These are phyloP conservation scores for Physcomitrium patens DNA, from an alignment of 225 moss, liverwort and hornwort genomes.

Conservation along the genomic window DNA sequence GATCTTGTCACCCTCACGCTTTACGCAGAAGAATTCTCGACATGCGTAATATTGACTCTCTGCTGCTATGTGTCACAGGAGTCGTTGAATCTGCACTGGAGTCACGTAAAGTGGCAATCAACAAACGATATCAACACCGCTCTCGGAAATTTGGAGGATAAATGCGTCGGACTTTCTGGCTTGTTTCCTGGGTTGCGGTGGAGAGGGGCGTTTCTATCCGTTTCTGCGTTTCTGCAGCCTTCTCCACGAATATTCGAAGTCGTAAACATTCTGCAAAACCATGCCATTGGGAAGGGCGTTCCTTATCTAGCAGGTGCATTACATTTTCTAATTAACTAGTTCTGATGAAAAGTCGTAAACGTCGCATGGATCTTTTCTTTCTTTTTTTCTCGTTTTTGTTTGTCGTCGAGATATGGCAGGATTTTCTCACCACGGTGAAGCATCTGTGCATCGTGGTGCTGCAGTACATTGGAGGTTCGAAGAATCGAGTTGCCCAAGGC, in stretches of 20 bases:
- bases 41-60: not conserved
- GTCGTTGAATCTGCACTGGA: constrained; percentile 38
- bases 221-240: constrained; percentile 57
- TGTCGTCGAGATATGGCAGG: not conserved
- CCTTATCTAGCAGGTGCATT: constrained; percentile 55
- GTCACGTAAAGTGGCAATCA: constrained; percentile 42
- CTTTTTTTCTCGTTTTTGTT: too few relatives aligned
- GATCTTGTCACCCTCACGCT: not conserved
- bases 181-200: constrained; percentile 72
- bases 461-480: constrained; percentile 85
- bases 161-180: constrained; percentile 56
- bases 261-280: constrained; percentile 39
- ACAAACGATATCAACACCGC: constrained; percentile 33
- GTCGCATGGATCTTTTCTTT: too few relatives aligned
- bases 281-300: constrained; percentile 40
- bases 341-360: too few relatives aligned
- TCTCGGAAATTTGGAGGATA: constrained; percentile 37
- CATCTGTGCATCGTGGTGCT: not conserved
- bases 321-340: too few relatives aligned
- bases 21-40: too few relatives aligned
- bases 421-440: not conserved
- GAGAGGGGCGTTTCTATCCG: constrained; percentile 61
- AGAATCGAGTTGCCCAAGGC: constrained; percentile 55
- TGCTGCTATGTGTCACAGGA: constrained; percentile 29
- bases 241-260: constrained; percentile 37